These are phyloP conservation scores for Ligustrum vulgare DNA, from an alignment of 257 asterid species.

Conservation along the genomic window DNA sequence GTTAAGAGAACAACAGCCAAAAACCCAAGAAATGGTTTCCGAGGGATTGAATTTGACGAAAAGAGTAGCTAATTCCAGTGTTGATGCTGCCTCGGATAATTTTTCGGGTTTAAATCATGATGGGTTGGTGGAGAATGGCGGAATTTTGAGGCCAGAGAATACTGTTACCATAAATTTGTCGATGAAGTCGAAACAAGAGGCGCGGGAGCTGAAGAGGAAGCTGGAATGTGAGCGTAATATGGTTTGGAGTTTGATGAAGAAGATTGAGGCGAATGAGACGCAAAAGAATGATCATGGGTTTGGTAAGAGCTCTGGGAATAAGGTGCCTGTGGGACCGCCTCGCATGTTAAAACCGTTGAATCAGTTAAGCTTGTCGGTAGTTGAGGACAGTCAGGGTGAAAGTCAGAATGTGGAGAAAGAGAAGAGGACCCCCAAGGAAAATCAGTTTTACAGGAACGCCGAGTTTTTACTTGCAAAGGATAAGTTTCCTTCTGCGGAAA, in stretches of 20 bases:
- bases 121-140: constrained; percentile 41
- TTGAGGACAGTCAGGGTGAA: constrained; percentile 51
- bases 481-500: constrained; percentile 62
- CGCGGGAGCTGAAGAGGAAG: constrained; percentile 64
- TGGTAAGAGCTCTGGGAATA: constrained; percentile 34
- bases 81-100: constrained; percentile 48
- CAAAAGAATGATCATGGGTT: constrained; percentile 31
- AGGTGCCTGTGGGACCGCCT: constrained; percentile 36
- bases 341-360: constrained; percentile 53
- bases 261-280: constrained; percentile 60
- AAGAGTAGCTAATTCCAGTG: constrained; percentile 31
- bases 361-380: constrained; percentile 56
- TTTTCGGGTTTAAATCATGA: constrained; percentile 43
- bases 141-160: constrained; percentile 47
- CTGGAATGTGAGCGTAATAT: constrained; percentile 68
- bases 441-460: constrained; percentile 60
- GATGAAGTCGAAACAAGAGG: constrained; percentile 65
- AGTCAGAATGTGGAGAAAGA: constrained; percentile 56
- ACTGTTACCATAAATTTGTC: constrained; percentile 60
- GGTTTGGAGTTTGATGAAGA: constrained; percentile 64
- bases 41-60: constrained; percentile 41
- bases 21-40: constrained; percentile 34
- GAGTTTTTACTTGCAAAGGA: constrained; percentile 81
- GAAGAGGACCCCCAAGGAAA: constrained; percentile 80
- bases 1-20: constrained; percentile 34